Evolutionary conservation across 345 rosid species (phyloP), one percentile per base, ranked within the genome.

Genomic region (Eucalyptus sideroxylon): DNA sequence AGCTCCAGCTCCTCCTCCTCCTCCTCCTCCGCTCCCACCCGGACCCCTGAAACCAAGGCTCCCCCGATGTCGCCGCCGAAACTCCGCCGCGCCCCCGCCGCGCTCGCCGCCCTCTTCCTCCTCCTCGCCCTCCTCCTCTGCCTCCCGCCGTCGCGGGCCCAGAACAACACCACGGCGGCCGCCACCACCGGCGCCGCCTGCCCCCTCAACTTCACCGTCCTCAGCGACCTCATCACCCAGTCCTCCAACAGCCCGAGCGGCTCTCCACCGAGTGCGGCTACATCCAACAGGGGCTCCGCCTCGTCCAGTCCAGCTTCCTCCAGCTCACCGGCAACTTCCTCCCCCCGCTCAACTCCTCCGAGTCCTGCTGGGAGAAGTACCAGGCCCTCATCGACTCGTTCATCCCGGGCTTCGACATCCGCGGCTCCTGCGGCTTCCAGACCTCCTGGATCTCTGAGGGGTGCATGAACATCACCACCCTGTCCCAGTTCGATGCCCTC

Each of bases 371-470:
- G 99, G 89, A 17, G 7, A 90, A 91, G 86, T 92, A 93, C 87
- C 96, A 95, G 92, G 19, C 91, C 14, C 86, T 96, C 12, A 16
- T 96, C 91, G 55, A 92, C 86, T 42, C 86, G 0, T 89, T 87
- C 82, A 86, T 88, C 45, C 95, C 96, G 6, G 55, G 88, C 60
- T 95, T 95, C 91, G 92, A 94, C 80, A 91, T 96, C 92, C 94
- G 96, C 31, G 55, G 93, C 53, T 89, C 92, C 3, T 96, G 99
- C 89, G 99, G 98, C 16, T 95, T 95, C 90, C 89, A 95, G 42
- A 95, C 99, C 16, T 87, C 91, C 50, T 97, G 98, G 99, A 96
- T 95, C 67, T 94, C 99, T 1, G 89, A 94, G 86, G 99, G 99
- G 0, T 96, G 99, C 86, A 94, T 94, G 96, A 94, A 94, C 93